Evolutionary conservation across 768 basidiomycete genomes (phyloP).

Genomic region (Mycena kentingensis): DNA sequence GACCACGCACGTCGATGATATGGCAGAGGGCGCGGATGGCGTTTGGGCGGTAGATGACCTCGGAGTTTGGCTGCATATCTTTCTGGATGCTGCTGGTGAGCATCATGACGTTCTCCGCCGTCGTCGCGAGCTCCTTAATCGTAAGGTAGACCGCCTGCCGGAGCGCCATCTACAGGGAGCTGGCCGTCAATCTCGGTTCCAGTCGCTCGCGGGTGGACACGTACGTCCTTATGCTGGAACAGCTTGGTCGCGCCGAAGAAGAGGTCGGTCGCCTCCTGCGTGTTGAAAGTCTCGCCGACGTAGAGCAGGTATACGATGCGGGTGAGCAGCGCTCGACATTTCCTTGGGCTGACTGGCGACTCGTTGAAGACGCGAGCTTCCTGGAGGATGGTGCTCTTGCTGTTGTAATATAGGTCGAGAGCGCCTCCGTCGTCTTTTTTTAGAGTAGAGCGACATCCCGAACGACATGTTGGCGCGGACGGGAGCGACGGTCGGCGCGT

Average conservation of each 20-base stretch:
- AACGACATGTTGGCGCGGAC: slow-evolving; percentile 45
- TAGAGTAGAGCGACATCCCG: slow-evolving; percentile 76
- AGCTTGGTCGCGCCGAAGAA: slow-evolving; percentile 99
- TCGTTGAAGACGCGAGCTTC: slow-evolving; percentile 99
- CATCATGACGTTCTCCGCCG: slow-evolving; percentile 99
- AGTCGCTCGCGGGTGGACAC: slow-evolving; percentile 34
- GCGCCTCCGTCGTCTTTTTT: slow-evolving; percentile 98
- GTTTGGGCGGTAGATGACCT: slow-evolving; percentile 98
- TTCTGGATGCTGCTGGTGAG: slow-evolving; percentile 99
- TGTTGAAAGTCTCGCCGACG: slow-evolving; percentile 90
- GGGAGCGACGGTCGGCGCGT: slow-evolving; percentile 6
- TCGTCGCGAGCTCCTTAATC: slow-evolving; percentile 94
- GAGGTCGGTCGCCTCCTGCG: slow-evolving; percentile 94
- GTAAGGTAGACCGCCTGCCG: slow-evolving; percentile 98
- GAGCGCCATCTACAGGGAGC: slow-evolving; percentile 70
- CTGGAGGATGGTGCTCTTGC: slow-evolving; percentile 97
- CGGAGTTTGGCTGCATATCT: slow-evolving; percentile 99
- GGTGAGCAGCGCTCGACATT: slow-evolving; percentile 94
- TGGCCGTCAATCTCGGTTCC: slow-evolving; percentile 7
- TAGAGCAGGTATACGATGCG: slow-evolving; percentile 96
- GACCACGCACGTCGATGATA: slow-evolving; percentile 90
- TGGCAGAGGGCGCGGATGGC: slow-evolving; percentile 94
- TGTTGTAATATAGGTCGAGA: slow-evolving; percentile 90
- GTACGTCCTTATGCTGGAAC: slow-evolving; percentile 98
- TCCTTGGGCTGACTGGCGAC: slow-evolving; percentile 96